phyloP scores from a whole-genome alignment of 805 yeast species.

The Wickerhamiella vanderwaltii region DNA sequence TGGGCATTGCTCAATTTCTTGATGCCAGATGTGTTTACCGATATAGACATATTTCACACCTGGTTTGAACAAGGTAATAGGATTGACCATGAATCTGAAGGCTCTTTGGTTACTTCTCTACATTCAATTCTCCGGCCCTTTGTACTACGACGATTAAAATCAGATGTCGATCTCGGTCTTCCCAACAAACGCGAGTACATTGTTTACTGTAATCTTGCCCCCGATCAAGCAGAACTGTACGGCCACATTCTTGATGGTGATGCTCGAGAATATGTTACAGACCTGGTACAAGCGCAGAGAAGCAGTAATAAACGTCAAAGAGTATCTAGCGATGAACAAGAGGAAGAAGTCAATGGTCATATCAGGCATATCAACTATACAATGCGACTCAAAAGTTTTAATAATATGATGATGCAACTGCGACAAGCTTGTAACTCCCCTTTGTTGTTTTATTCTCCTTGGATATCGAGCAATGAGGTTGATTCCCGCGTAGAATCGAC shows the following conservation, averaged over 20 bases:
- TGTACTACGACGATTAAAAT: conserved; percentile 67
- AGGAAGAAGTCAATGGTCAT: conserved; percentile 10
- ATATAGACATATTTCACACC: conserved; percentile 74
- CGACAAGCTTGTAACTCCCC: conserved; percentile 81
- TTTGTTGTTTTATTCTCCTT: conserved; percentile 71
- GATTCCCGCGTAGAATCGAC: conserved; percentile 36
- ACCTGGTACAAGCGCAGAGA: conserved; percentile 21
- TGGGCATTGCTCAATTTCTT: conserved; percentile 90
- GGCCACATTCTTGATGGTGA: conserved; percentile 33
- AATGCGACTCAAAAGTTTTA: conserved; percentile 41
- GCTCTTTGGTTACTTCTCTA: conserved; percentile 55
- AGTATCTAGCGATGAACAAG: background rate
- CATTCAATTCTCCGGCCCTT: conserved; percentile 88
- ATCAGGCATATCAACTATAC: conserved; percentile 28
- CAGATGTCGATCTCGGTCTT: conserved; percentile 50
- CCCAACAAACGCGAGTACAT: conserved; percentile 89
- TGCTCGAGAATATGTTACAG: conserved; percentile 26
- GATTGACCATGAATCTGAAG: conserved; percentile 46
- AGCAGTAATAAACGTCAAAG: background rate
- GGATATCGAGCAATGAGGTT: conserved; percentile 35
- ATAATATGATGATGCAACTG: conserved; percentile 70
- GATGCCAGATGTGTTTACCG: conserved; percentile 85
- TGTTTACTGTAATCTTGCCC: conserved; percentile 56
- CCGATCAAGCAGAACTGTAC: conserved; percentile 53
- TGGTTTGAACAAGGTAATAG: conserved; percentile 69